Evolutionary conservation across 768 basidiomycete species (phyloP).

Genomic region (Lentinula guzmanii): DNA sequence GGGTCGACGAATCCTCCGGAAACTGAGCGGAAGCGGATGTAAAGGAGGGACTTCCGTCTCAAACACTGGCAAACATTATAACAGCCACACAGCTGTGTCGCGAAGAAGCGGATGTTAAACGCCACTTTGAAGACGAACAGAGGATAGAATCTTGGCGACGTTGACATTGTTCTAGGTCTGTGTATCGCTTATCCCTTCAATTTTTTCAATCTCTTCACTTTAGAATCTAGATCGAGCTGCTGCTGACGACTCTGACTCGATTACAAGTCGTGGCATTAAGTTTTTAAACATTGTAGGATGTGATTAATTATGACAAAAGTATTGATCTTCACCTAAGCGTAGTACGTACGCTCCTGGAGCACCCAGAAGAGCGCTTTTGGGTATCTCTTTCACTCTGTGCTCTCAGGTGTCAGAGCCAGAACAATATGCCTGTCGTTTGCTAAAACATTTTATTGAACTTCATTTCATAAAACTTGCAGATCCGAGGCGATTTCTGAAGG

Average conservation of each 20-base stretch:
- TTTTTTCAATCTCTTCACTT: not conserved
- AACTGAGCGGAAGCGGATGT: constrained; percentile 4
- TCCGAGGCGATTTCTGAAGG: too few relatives aligned
- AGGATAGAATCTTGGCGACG: not conserved
- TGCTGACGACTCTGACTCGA: not conserved
- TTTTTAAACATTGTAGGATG: too few relatives aligned
- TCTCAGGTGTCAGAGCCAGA: too few relatives aligned
- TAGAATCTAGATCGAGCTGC: too few relatives aligned
- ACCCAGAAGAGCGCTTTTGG: too few relatives aligned
- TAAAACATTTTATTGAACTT: too few relatives aligned
- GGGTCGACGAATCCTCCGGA: not conserved
- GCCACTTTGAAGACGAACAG: not conserved
- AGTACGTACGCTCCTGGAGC: too few relatives aligned
- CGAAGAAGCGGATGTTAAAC: not conserved
- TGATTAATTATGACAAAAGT: too few relatives aligned
- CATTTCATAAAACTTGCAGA: too few relatives aligned
- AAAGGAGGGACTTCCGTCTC: not conserved
- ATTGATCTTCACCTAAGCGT: too few relatives aligned
- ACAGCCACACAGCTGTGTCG: constrained; percentile 2
- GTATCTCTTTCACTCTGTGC: too few relatives aligned
- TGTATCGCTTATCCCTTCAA: not conserved
- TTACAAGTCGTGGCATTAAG: not conserved
- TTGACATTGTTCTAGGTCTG: not conserved
- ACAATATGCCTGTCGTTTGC: too few relatives aligned
- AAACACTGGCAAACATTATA: not conserved